Conservation (phyloP, 148 eudicot species). For the Rhododendron ferrugineum region DNA sequence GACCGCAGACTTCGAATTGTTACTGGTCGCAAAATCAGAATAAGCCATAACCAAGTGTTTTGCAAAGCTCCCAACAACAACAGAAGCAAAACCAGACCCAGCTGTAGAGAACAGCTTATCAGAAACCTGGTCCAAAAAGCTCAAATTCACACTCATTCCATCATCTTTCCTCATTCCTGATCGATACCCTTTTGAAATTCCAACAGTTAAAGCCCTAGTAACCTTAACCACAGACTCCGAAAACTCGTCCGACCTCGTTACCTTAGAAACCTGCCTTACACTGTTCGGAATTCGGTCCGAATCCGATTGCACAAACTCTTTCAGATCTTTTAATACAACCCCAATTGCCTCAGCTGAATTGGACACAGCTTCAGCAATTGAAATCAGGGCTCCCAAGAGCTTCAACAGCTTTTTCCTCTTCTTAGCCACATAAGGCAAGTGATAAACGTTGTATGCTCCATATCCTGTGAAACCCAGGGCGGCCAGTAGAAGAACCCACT, state of each 20-base stretch:
- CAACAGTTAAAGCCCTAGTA: slow-evolving; percentile 52
- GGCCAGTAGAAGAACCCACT: slow-evolving; percentile 47
- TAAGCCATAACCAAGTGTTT: slow-evolving; percentile 61
- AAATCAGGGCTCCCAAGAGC: slow-evolving; percentile 38
- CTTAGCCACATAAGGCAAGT: slow-evolving; percentile 47
- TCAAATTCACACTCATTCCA: slow-evolving; percentile 22
- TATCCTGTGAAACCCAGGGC: slow-evolving; percentile 58
- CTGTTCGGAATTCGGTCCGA: slow-evolving; percentile 65
- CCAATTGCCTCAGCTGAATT: slow-evolving; percentile 59
- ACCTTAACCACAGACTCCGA: slow-evolving; percentile 34
- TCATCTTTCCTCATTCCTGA: slow-evolving; percentile 18
- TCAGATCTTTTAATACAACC: slow-evolving; percentile 58
- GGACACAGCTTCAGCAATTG: slow-evolving; percentile 41
- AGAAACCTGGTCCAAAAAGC: slow-evolving; percentile 47
- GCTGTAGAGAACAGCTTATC: slow-evolving; percentile 64
- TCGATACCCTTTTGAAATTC: slow-evolving; percentile 48
- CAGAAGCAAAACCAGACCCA: slow-evolving; percentile 80
- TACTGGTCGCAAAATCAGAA: slow-evolving; percentile 19
- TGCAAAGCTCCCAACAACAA: slow-evolving; percentile 78
- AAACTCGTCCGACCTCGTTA: slow-evolving; percentile 52
- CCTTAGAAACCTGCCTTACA: slow-evolving; percentile 57
- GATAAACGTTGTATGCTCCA: slow-evolving; percentile 54
- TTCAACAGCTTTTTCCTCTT: slow-evolving; percentile 40
- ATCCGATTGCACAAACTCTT: slow-evolving; percentile 56
- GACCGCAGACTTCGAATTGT: slow-evolving; percentile 10